Evolutionary conservation across 768 basidiomycete genomes (phyloP).

Genomic region (Mycena vulgaris): DNA sequence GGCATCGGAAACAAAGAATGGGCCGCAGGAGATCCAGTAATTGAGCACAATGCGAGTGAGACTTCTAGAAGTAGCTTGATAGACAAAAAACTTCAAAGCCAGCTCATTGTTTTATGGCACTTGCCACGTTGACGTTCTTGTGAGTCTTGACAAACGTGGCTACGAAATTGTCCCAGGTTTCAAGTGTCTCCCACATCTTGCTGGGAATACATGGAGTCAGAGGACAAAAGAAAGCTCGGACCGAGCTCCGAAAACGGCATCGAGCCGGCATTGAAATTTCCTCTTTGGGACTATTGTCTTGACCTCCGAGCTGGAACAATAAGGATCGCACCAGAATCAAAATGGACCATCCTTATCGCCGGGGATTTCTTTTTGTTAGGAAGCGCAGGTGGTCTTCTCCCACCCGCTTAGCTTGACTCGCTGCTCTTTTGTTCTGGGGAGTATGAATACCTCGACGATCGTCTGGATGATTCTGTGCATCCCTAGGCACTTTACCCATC

Average conservation of each 20-base stretch:
- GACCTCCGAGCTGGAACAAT: slow-evolving; percentile 9
- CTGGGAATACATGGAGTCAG: too few species aligned
- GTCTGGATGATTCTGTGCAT: slow-evolving; percentile 7
- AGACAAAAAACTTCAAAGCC: neutral
- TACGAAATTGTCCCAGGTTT: neutral
- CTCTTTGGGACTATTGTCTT: slow-evolving; percentile 23
- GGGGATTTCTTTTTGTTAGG: slow-evolving; percentile 24
- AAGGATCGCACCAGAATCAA: neutral
- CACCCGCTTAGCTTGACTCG: neutral
- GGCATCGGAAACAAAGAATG: too few species aligned
- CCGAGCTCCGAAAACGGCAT: neutral
- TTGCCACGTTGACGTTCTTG: neutral
- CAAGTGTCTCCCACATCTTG: neutral
- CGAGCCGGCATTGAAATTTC: neutral
- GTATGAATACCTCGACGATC: slow-evolving; percentile 17
- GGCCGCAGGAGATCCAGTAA: too few species aligned
- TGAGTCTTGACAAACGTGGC: neutral
- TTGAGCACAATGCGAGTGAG: too few species aligned
- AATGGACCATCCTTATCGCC: neutral
- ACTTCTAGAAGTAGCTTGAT: too few species aligned
- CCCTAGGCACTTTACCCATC: slow-evolving; percentile 3
- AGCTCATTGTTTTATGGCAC: neutral
- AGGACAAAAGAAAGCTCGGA: neutral
- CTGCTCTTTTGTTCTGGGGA: slow-evolving; percentile 33
- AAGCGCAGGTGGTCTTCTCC: slow-evolving; percentile 9